Conservation (phyloP, 2,329 filamentous ascomycete species). For the Ascochyta pisi region DNA sequence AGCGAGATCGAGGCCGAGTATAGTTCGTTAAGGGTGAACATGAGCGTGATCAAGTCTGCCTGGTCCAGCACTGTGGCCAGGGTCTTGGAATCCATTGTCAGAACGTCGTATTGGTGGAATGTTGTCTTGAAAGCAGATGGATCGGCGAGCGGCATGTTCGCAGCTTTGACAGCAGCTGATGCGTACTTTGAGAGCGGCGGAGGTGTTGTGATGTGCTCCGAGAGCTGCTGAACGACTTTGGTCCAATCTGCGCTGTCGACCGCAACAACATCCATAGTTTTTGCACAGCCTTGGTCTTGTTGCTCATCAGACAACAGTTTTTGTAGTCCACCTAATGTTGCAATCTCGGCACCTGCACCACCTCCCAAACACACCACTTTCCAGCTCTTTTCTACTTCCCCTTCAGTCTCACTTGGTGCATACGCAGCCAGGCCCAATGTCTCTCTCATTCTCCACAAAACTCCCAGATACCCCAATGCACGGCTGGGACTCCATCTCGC, state of each 20-base stretch:
- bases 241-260: constrained; percentile 86
- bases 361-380: constrained; percentile 67
- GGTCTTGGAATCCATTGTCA: constrained; percentile 50
- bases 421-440: constrained; percentile 12
- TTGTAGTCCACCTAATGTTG: constrained; percentile 65
- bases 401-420: background rate
- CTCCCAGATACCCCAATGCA: constrained; percentile 79
- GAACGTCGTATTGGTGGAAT: constrained; percentile 61
- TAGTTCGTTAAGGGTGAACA: constrained; percentile 96
- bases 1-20: constrained; percentile 78
- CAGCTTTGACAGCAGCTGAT: constrained; percentile 52
- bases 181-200: constrained; percentile 57
- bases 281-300: background rate
- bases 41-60: constrained; percentile 71
- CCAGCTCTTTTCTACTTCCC: constrained; percentile 13
- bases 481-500: constrained; percentile 89
- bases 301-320: constrained; percentile 40
- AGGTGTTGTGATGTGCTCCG: constrained; percentile 61
- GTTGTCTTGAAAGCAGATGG: constrained; percentile 41
- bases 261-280: constrained; percentile 61
- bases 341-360: constrained; percentile 71
- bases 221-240: constrained; percentile 65
- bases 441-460: constrained; percentile 54
- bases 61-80: constrained; percentile 42
- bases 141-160: constrained; percentile 49